These are phyloP conservation scores for Neofusicoccum cordaticola DNA, from an alignment of 2,329 filamentous ascomycete genomes.

Conservation along the genomic window DNA sequence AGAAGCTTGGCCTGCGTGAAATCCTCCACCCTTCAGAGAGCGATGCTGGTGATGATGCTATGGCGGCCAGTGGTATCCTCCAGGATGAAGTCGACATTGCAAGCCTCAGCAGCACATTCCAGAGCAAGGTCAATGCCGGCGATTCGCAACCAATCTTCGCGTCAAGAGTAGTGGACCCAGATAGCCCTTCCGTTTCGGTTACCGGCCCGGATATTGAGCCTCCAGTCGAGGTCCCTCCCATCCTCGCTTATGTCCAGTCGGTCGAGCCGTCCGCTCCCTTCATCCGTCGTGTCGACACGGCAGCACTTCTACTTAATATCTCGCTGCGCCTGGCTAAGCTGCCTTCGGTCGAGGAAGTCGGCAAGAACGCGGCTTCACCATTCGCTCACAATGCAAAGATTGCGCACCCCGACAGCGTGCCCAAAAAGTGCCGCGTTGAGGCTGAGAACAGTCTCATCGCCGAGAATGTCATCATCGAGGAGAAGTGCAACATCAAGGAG, in stretches of 20 bases:
- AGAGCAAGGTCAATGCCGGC: not conserved
- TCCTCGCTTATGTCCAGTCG: conserved; percentile 80
- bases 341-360: conserved; percentile 64
- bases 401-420: conserved; percentile 78
- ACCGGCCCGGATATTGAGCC: conserved; percentile 22
- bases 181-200: conserved; percentile 28
- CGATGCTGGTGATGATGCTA: conserved; percentile 33
- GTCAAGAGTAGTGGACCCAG: conserved; percentile 35
- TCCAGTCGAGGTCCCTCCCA: conserved; percentile 60
- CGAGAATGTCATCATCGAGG: conserved; percentile 84
- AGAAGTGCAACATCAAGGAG: conserved; percentile 90
- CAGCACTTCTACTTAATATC: conserved; percentile 73
- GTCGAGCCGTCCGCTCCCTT: conserved; percentile 57
- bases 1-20: conserved; percentile 71
- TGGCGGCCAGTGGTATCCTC: conserved; percentile 24
- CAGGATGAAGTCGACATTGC: conserved; percentile 57
- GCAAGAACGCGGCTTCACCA: conserved; percentile 57
- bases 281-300: conserved; percentile 84
- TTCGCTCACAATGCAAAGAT: conserved; percentile 79
- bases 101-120: conserved; percentile 50
- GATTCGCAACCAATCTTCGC: conserved; percentile 26
- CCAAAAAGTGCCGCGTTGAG: conserved; percentile 76
- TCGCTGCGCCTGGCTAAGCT: conserved; percentile 86
- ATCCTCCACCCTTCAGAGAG: conserved; percentile 56
- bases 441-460: conserved; percentile 78